Base-by-base conservation (phyloP, 2,329 filamentous ascomycete genomes). In the Neonectria neomacrospora region DNA sequence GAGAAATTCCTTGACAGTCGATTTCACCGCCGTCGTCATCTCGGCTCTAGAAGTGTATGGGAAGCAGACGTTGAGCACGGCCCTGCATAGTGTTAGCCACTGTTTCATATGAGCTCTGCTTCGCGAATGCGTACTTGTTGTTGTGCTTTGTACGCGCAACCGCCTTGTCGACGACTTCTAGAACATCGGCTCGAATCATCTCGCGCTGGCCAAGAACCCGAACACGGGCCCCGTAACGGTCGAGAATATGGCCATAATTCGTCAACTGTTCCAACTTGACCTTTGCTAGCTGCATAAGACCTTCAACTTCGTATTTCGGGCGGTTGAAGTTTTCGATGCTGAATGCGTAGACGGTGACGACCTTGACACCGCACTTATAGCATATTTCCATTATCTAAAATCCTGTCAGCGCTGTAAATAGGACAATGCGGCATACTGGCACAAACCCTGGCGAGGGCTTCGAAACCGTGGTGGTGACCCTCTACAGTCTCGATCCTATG, bases 291-390 rank as follows among this genome's bases (percentile, higher is more conserved):
- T 97, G 91, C 96, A 99, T 99, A 66, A 99, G 82, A 30, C 93
- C 94, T 75, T 97, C 94, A 9, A 99, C 96, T 78, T 99, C 96
- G 79, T 96, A 96, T 79, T 96, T 94, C 22, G 94, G 95, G 6
- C 96, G 90, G 78, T 98, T 97, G 83, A 97, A 99, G 82, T 99
- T 99, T 80, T 99, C 96, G 74, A 99, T 97, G 76, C 93, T 97
- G 81, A 99, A 99, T 16, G 96, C 96, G 78, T 98, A 99, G 67
- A 99, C 94, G 4, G 96, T 98, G 41, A 99, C 95, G 9, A 97
- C 93, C 78, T 96, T 95, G 67, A 99, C 95, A 58, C 96, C 96
- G 63, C 92, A 94, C 77, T 97, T 97, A 84, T 98, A 99, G 85
- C 96, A 98, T 58, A 99, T 92, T 80, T 99, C 96, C 63, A 99